These are phyloP conservation scores for Pyrus hybrid DNA, from an alignment of 331 rosid species.

Conservation along the genomic window DNA sequence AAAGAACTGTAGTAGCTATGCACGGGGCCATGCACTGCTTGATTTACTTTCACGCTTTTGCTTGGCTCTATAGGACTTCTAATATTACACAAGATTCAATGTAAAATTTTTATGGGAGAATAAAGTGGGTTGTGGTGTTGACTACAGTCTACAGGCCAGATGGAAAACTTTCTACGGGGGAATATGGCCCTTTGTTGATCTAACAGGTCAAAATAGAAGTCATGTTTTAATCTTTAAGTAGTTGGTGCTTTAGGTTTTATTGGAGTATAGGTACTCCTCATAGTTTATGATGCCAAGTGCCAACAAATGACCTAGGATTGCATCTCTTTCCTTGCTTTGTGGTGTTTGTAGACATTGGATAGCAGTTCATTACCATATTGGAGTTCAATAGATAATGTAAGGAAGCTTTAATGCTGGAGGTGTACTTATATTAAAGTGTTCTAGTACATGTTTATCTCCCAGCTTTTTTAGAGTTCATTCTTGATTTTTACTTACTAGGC, in stretches of 20 bases:
- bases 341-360: neutral
- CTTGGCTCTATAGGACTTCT: neutral
- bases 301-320: neutral
- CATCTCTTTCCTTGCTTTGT: neutral
- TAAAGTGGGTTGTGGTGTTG: neutral
- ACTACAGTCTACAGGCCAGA: neutral
- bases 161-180: neutral
- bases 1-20: neutral
- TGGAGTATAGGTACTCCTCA: neutral
- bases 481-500: neutral
- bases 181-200: neutral
- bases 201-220: neutral
- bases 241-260: neutral
- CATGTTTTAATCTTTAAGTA: neutral
- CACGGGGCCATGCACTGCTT: neutral
- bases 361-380: neutral
- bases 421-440: neutral
- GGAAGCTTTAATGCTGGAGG: neutral
- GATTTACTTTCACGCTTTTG: neutral
- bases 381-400: neutral
- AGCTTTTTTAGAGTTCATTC: neutral
- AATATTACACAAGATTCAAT: neutral
- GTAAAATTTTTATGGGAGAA: neutral
- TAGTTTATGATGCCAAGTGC: neutral
- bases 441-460: neutral